Base-by-base conservation (phyloP, 495 filamentous ascomycete species). In the Poronia punctata region DNA sequence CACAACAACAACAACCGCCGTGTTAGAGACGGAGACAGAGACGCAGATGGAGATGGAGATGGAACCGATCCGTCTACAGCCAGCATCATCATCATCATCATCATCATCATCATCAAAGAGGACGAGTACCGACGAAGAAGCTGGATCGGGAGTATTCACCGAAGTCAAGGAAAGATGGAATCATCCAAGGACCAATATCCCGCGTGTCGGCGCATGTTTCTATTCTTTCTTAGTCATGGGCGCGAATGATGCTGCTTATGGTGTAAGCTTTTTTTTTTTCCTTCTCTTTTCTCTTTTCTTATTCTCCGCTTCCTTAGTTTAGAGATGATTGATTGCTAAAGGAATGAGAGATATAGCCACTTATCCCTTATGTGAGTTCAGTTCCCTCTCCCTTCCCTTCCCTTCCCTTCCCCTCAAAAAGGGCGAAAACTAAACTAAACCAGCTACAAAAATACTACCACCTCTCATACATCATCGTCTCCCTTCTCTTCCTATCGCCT, bases 221-320 rank as follows among this genome's bases (percentile, higher is more conserved):
- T 85, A 76, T 68, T 67, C 64, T 32, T 92, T 95, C 51, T 64
- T 86, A 10, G 74, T 86, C 4, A 80, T 92, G 76, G 88, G 88
- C 5, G 71, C 77, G 52, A 92, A 86, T 57, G 88, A 95, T 66
- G 83, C 80, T 14, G 82, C 83, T 1, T 83, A 82, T 49, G 86
- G 86, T 29, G 84, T 86, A 64, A 69, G 78, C n/a, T n/a, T n/a
- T n/a, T n/a, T n/a, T n/a, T n/a, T n/a, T n/a, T n/a, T n/a, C n/a
- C n/a, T n/a, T n/a, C 60, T 22, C 20, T 45, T 18, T 10, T 6
- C 10, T 23, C 5, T 15, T 19, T 27, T 11, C 20, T 19, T 18
- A 8, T 38, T 10, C 7, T n/a, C 15, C 28, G 7, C 15, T 22
- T 11, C 25, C 12, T 25, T 21, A 22, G 17, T 27, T 9, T 17